Base-by-base conservation (phyloP, 208 protist genomes). In the Crithidia mellificae region DNA sequence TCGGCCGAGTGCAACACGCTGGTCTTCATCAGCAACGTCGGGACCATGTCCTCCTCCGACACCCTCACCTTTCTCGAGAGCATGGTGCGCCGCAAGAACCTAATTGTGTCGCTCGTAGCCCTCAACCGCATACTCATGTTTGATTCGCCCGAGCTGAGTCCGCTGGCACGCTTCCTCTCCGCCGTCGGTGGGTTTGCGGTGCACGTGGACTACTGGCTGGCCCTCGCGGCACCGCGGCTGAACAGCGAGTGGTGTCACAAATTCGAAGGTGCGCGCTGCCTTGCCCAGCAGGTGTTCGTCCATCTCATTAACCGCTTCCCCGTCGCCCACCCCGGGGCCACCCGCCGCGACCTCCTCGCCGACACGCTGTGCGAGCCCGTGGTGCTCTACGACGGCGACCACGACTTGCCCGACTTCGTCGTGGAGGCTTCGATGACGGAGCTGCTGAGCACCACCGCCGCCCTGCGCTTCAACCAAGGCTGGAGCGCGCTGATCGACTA, bases 211-310 rank as follows among this genome's bases (percentile, higher is more conserved):
- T 89, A 90, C 55, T 96, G 88, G 84, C 62, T 90, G 24, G 81
- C 85, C 12, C 71, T 96, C 2, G 77, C 80, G 11, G 61, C 79
- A 2, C 76, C 52, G 27, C 78, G 78, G 27, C 72, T 91, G 20
- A 96, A 94, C 72, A 65, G 61, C 34, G 87, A 93, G 50, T 96
- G 91, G 89, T 91, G 84, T 41, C 82, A 68, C 36, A 82, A 83
- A 50, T 94, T 94, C 50, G 83, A 83, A 29, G 91, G 91, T n/a
- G 73, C 85, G 14, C 87, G 89, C 51, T 96, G 91, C 61, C 62
- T 94, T 14, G 83, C 87, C 14, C 87, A 94, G 63, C 91, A 96
- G 69, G 57, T 96, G 9, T 93, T 96, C 80, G 91, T 94, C 32
- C 87, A 93, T 56, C 72, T 96, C 22, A 85, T 93, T 38, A 83